Evolutionary conservation across 2,329 filamentous ascomycete genomes (phyloP), one percentile per base, ranked within the genome.

Genomic region (Phoma sp.): DNA sequence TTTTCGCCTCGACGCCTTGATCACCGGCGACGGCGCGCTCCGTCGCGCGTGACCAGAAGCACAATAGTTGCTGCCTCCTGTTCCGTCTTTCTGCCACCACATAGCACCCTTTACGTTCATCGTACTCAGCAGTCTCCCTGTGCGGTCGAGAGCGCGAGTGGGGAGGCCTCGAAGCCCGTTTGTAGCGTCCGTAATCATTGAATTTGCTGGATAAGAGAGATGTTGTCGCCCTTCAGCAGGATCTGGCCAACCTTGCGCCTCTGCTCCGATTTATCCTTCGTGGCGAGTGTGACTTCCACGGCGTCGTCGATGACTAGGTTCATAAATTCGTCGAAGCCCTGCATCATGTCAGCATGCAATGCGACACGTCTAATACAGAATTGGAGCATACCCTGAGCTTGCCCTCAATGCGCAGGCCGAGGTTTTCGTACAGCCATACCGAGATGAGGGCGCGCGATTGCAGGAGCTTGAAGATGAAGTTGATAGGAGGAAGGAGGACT

Each of bases 311-410:
- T 85, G 35, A 98, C 95, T 44, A 99, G 82, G 79, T 99, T 99
- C 93, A 99, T 97, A 80, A 98, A 99, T 77, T 99, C 95, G 75
- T 99, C 95, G 65, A 99, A 99, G 11, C 95, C 93, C 92, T 96
- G 59, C 33, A 32, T 60, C 24, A 4, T 40, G 47, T 72, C 44
- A 73, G 60, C 46, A 55, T 36, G 3, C 35, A 42, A 30, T 9
- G 35, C 30, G 52, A 43, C 6, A 36, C 54, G 25, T 39, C 23
- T 29, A 41, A 39, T 25, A 32, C 24, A n/a, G 4, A 3, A 10
- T 35, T 13, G 47, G 46, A 32, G 42, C 87, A 60, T 76, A 96
- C 93, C 70, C 95, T 86, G 64, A 99, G 96, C 80, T 93, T 96
- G 59, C 95, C 95, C 79, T 98, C 93, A 71, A 99, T 97, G 57